A percentile compares a stretch with the other conserved stretches of the same genome.
Evolutionary conservation across 768 basidiomycete species (phyloP).

Genomic region (Trametes cubensis): DNA sequence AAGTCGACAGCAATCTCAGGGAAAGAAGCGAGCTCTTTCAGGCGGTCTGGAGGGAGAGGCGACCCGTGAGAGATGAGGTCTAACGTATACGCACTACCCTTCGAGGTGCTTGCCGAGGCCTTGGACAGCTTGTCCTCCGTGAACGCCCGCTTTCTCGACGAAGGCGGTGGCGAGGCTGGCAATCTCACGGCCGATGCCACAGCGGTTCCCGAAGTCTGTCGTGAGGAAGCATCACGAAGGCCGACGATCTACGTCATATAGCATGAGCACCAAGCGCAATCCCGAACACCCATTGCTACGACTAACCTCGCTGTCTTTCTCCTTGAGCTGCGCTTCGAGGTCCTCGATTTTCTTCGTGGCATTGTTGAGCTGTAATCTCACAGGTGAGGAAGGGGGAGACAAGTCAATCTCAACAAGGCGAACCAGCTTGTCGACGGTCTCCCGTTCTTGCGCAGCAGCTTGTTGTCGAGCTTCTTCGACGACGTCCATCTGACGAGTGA

Average conservation of each 20-base stretch:
- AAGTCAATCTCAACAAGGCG: neutral
- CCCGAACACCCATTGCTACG: too few species aligned
- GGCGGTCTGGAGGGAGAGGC: conserved; percentile 29
- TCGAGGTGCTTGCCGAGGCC: neutral
- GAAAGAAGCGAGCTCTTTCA: conserved; percentile 29
- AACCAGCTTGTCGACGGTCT: neutral
- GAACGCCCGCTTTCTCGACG: neutral
- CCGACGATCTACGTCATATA: neutral
- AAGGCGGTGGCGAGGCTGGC: neutral
- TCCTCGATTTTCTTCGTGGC: conserved; percentile 16
- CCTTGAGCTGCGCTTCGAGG: conserved; percentile 2
- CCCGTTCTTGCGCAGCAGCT: neutral
- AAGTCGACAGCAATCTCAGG: conserved; percentile 32
- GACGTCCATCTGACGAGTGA: conserved; percentile 1
- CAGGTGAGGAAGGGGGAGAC: neutral
- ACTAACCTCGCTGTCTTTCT: conserved; percentile 7
- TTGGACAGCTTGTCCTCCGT: neutral
- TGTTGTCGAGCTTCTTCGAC: neutral
- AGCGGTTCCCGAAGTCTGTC: neutral
- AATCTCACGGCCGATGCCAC: neutral
- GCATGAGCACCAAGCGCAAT: conserved; percentile 1
- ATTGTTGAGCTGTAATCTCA: conserved; percentile 1
- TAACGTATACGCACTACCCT: neutral
- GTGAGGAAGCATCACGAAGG: neutral
- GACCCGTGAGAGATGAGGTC: conserved; percentile 18